phyloP scores from a whole-genome alignment of 768 basidiomycete species.

The Suillus cothurnatus region DNA sequence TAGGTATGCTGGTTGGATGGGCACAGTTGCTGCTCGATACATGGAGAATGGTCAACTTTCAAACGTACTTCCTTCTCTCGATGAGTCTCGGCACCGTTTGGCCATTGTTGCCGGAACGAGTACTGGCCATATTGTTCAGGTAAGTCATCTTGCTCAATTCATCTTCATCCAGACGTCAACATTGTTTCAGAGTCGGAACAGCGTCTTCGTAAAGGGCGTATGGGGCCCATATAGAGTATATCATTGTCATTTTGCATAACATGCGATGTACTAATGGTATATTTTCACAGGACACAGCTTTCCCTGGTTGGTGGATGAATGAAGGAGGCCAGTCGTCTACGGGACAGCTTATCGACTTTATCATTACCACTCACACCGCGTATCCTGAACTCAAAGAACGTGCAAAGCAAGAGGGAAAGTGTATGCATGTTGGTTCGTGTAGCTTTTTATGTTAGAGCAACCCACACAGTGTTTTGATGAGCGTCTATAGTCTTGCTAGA shows the following conservation, averaged over 20 bases:
- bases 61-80: slow-evolving; percentile 56
- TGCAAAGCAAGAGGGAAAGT: slow-evolving; percentile 59
- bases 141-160: slow-evolving; percentile 26
- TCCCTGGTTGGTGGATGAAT: slow-evolving; percentile 99
- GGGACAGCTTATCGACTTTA: slow-evolving; percentile 92
- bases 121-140: slow-evolving; percentile 94
- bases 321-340: slow-evolving; percentile 99
- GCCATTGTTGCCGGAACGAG: slow-evolving; percentile 96
- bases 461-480: not conserved
- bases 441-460: not conserved
- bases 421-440: slow-evolving; percentile 56
- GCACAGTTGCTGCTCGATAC: slow-evolving; percentile 86
- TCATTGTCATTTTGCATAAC: slow-evolving; percentile 1
- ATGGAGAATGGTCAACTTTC: slow-evolving; percentile 54
- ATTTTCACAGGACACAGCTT: slow-evolving; percentile 69
- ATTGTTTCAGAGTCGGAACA: slow-evolving; percentile 65
- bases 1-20: slow-evolving; percentile 95
- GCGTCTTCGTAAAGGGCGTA: slow-evolving; percentile 87
- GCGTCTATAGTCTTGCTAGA: slow-evolving; percentile 64
- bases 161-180: not conserved
- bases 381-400: slow-evolving; percentile 67
- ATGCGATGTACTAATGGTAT: slow-evolving; percentile 14
- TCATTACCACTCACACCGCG: slow-evolving; percentile 89
- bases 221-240: slow-evolving; percentile 87
- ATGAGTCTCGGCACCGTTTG: slow-evolving; percentile 79